Evolutionary conservation across 1,284 basidiomycete species (phyloP).

Genomic region (Apiotrichum gamsii): DNA sequence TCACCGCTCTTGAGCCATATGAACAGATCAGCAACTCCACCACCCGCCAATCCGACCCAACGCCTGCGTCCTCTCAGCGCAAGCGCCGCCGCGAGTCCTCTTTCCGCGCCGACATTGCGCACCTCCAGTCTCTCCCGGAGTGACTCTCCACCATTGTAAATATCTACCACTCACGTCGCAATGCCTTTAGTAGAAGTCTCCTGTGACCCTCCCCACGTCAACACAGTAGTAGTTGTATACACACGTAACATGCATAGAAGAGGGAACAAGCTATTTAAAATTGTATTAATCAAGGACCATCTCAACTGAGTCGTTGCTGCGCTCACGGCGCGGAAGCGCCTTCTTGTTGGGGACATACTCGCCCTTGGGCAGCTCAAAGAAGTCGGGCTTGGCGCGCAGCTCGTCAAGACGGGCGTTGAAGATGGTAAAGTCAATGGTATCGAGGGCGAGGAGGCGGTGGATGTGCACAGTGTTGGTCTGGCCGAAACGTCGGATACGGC

Average conservation of each 20-base stretch:
- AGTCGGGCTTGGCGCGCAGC: constrained; percentile 31
- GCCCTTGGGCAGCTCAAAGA: constrained; percentile 26
- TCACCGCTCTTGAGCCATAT: too few species aligned
- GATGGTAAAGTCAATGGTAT: constrained; percentile 82
- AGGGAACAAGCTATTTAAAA: not conserved
- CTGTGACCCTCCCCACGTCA: not conserved
- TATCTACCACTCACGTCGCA: not conserved
- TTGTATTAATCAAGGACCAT: not conserved
- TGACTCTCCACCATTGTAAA: not conserved
- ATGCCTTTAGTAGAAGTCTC: not conserved
- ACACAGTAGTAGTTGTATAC: not conserved
- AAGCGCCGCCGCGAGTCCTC: not conserved
- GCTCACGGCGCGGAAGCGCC: too few species aligned
- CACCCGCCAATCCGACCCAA: too few species aligned
- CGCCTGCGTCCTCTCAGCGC: not conserved
- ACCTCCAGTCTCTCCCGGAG: not conserved
- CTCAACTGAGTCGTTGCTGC: not conserved
- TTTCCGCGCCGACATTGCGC: not conserved
- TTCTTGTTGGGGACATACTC: constrained; percentile 12
- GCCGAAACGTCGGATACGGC: constrained; percentile 78
- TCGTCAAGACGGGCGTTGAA: constrained; percentile 25
- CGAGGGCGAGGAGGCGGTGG: constrained; percentile 69
- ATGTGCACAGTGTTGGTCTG: constrained; percentile 74
- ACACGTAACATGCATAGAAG: not conserved
- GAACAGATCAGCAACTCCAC: too few species aligned